Evolutionary conservation across 75 land plant genomes (phyloP), one percentile per base, ranked within the genome.

Genomic region (Larix kaempferi): DNA sequence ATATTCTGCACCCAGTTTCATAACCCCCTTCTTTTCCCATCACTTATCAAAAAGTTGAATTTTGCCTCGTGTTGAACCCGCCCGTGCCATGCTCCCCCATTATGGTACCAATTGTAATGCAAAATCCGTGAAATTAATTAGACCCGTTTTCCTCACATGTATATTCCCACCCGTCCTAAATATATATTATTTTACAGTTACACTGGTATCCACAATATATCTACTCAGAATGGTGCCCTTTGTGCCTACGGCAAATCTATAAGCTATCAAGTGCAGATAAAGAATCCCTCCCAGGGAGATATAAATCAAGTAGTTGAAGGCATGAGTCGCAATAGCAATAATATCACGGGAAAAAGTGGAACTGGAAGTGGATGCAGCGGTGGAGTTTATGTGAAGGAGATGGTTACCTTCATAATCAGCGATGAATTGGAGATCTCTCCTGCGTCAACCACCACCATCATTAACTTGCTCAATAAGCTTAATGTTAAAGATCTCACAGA

Each of bases 391-490:
- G 89, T 86, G 75, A 86, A 77, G 25, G 86, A 79, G 27, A 79
- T 59, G 33, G 83, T 86, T n/a, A 82, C 83, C 0, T 89, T 83
- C 64, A 87, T 83, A 71, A 66, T 89, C 8, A 87, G 81, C 79
- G 89, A 89, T 74, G 74, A 84, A 78, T 57, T 89, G 69, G 69
- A 21, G 16, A 63, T 87, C 19, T 65, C 22, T 52, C 89, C 89
- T 2, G 73, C 83, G 63, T 87, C 89, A 1, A 84, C 75, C 11
- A 85, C 87, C 39, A 77, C 79, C 1, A 23, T 66, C 63, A 78
- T 89, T 16, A 21, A 71, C 27, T 52, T 89, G 41, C 62, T 87
- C 6, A 86, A 78, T 61, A 82, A 72, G 78, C 73, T 80, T 44
- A 80, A 84, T 66, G 79, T 89, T 5, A 61, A 80, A 27, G 83